Evolutionary conservation across 2,329 filamentous ascomycete genomes (phyloP).

Genomic region (Pseudonectria buxi): DNA sequence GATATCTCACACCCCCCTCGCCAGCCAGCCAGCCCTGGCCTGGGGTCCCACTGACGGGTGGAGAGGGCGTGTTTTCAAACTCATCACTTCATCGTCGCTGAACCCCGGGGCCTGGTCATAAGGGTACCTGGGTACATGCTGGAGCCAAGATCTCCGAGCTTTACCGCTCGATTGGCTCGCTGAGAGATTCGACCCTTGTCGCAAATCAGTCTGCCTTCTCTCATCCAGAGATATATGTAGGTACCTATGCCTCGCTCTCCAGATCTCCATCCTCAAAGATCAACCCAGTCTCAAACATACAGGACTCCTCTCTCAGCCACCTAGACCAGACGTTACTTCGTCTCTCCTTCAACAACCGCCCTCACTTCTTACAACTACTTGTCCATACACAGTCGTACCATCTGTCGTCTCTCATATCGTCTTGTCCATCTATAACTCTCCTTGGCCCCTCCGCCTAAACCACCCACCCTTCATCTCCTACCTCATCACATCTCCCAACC

Average conservation of each 20-base stretch:
- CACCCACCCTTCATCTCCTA: conserved; percentile 2
- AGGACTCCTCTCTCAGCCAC: conserved; percentile 11
- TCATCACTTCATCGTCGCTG: conserved; percentile 18
- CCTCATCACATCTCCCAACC: conserved; percentile 3
- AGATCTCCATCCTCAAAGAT: conserved; percentile 15
- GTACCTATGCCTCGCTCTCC: conserved; percentile 20
- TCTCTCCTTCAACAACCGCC: conserved; percentile 13
- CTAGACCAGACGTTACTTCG: conserved; percentile 6
- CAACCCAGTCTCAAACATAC: conserved; percentile 19
- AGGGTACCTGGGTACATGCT: conserved; percentile 17
- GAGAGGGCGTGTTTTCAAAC: conserved; percentile 16
- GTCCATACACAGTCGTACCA: no score
- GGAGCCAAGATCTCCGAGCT: conserved; percentile 24
- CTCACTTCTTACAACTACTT: conserved; percentile 1
- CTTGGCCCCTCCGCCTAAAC: not conserved
- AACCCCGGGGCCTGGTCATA: conserved; percentile 18
- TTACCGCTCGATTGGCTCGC: conserved; percentile 28
- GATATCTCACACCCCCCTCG: conserved; percentile 12
- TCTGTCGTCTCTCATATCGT: no score
- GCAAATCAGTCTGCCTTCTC: conserved; percentile 19
- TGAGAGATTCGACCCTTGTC: conserved; percentile 22
- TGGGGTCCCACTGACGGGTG: conserved; percentile 4
- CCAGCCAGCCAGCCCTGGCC: conserved; percentile 10
- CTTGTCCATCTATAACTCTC: no score
- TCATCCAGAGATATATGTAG: conserved; percentile 20